Base-by-base conservation (phyloP, 441 rosid genomes). In the Kokia cookei region DNA sequence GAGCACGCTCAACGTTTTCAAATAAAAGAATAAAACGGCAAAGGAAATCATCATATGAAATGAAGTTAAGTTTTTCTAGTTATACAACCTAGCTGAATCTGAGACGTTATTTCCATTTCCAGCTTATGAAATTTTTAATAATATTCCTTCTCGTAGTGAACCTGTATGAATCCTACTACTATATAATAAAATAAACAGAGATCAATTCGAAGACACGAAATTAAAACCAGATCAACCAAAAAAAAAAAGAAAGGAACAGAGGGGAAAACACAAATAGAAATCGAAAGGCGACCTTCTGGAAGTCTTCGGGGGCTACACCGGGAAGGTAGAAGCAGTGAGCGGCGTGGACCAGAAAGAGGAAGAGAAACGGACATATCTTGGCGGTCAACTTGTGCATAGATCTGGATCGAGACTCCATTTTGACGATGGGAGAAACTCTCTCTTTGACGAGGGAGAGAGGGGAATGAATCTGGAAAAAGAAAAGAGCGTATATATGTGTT, bases 251-350 rank as follows among this genome's bases (percentile, higher is more conserved):
- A 9, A 62, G 8, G 17, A 9, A 61, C 1, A 17, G 29, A 2
- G 2, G 5, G 57, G 4, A 5, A 32, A 32, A 32, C 6, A 32
- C 6, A 32, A 32, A 32, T 5, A 42, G 61, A 60, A 26, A 61
- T 0, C 3, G 53, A 53, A 40, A 81, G 45, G 7, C n/a, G 40
- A 88, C 90, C 92, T 88, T 88, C 35, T 78, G 81, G 80, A 88
- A 88, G 81, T 88, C 90, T 75, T 82, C 82, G 73, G 90, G 91
- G 24, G 90, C 88, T 60, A 86, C 89, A 71, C 90, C 86, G 0
- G 92, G 88, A 14, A 88, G 92, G 75, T 86, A 88, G 82, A 88
- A 85, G 75, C 85, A 80, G 79, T 79, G 71, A 19, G 78, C 74
- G 40, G 73, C 76, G 59, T 83, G 85, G 77, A 82, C 61, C 51